Evolutionary conservation across 78 protist genomes (phyloP).

Genomic region (Dictyostelium citrinum): DNA sequence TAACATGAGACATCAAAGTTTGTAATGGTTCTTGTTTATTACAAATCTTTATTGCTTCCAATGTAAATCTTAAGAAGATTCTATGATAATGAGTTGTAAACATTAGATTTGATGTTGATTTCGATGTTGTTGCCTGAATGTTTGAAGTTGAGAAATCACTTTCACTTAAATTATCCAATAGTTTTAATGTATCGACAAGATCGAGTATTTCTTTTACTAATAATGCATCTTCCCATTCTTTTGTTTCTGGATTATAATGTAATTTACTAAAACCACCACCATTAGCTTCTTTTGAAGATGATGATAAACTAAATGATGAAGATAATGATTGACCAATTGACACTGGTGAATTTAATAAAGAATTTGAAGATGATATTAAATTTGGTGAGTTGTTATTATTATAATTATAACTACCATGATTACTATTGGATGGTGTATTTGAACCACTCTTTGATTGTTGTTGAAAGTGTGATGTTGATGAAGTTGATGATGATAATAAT

Average conservation of each 20-base stretch:
- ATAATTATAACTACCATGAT: not conserved
- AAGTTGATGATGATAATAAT: not conserved
- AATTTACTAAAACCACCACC: not conserved
- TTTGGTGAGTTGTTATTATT: not conserved
- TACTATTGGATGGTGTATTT: not conserved
- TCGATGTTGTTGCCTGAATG: not conserved
- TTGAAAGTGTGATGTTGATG: not conserved
- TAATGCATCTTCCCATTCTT: conserved; percentile 50
- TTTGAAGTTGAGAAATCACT: conserved; percentile 12
- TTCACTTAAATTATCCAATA: not conserved
- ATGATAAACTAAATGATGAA: conserved; percentile 1
- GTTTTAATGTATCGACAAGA: conserved; percentile 29
- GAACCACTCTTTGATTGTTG: not conserved
- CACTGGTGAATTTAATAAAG: not conserved
- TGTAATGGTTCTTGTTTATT: not conserved
- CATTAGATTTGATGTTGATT: not conserved
- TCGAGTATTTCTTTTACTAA: conserved; percentile 43
- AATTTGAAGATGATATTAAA: not conserved
- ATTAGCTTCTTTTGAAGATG: not conserved
- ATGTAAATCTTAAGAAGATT: conserved; percentile 6
- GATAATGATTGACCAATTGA: not conserved
- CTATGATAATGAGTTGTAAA: conserved; percentile 44
- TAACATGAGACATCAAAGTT: not conserved
- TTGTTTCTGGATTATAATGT: not conserved
- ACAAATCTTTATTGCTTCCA: conserved; percentile 40